phyloP scores from a whole-genome alignment of 75 land plant genomes.

The Gnetum montanum region DNA sequence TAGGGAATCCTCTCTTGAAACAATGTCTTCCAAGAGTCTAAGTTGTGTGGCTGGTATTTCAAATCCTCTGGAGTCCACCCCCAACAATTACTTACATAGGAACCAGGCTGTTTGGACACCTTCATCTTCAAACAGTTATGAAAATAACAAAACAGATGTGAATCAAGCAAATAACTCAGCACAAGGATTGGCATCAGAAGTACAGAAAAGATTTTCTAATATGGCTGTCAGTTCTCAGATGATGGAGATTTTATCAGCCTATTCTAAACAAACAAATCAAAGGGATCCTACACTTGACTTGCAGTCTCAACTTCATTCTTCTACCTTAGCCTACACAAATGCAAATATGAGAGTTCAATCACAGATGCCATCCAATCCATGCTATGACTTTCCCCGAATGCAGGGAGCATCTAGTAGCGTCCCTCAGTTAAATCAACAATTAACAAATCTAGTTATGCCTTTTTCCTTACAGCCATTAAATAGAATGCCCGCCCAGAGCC shows the following conservation, averaged over 20 bases:
- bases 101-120: neutral
- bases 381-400: neutral
- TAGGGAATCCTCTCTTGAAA: neutral
- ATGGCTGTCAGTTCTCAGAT: neutral
- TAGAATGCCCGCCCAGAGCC: slow-evolving; percentile 4
- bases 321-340: neutral
- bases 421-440: slow-evolving; percentile 3
- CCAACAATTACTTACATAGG: neutral
- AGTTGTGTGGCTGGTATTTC: neutral
- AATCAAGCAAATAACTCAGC: slow-evolving; percentile 3
- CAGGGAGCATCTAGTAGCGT: neutral
- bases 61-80: neutral
- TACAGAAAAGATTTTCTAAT: slow-evolving; percentile 4
- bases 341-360: neutral
- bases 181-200: neutral
- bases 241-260: slow-evolving; percentile 1
- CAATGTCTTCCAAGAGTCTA: neutral
- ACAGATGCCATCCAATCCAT: neutral
- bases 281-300: slow-evolving; percentile 2
- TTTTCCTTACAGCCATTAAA: neutral
- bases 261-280: neutral
- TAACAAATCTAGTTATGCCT: neutral
- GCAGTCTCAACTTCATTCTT: slow-evolving; percentile 2
- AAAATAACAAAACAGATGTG: neutral
- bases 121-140: slow-evolving; percentile 2